These are phyloP conservation scores for Cryphonectria nitschkei DNA, from an alignment of 2,329 filamentous ascomycete species.

Conservation along the genomic window DNA sequence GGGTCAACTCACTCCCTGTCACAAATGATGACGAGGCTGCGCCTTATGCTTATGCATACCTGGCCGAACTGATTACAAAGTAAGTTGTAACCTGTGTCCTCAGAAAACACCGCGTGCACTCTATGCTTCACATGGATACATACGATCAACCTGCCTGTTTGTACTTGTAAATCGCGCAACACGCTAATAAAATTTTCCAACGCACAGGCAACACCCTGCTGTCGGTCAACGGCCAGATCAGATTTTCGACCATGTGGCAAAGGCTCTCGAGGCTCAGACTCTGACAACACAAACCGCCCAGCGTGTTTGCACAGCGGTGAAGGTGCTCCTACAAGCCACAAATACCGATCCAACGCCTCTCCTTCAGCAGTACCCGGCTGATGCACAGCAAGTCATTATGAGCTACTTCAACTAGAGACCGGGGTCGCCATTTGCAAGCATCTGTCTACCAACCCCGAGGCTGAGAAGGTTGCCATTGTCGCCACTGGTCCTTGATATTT, in stretches of 20 bases:
- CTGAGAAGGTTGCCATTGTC: conserved; percentile 4
- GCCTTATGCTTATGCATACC: conserved; percentile 91
- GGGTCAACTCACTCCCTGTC: conserved; percentile 89
- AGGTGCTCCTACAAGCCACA: conserved; percentile 74
- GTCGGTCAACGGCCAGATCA: conserved; percentile 78
- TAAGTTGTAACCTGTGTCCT: conserved; percentile 57
- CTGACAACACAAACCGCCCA: conserved; percentile 81
- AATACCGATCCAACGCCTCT: conserved; percentile 77
- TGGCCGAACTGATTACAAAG: conserved; percentile 91
- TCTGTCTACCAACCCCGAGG: background rate
- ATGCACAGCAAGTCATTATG: conserved; percentile 80
- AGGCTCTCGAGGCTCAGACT: conserved; percentile 89
- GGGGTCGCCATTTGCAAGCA: conserved; percentile 1
- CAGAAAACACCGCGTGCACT: background rate
- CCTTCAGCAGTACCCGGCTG: conserved; percentile 73
- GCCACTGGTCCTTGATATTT: conserved; percentile 11
- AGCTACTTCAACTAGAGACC: conserved; percentile 70
- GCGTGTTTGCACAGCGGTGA: conserved; percentile 77
- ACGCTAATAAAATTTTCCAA: conserved; percentile 19
- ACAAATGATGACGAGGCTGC: conserved; percentile 96
- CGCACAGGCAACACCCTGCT: conserved; percentile 78
- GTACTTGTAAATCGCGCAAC: background rate
- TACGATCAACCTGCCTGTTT: background rate
- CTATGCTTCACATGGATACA: conserved; percentile 4
- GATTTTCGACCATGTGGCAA: conserved; percentile 82